phyloP scores from a whole-genome alignment of 129 eudicot species.

The Flaveria robusta region DNA sequence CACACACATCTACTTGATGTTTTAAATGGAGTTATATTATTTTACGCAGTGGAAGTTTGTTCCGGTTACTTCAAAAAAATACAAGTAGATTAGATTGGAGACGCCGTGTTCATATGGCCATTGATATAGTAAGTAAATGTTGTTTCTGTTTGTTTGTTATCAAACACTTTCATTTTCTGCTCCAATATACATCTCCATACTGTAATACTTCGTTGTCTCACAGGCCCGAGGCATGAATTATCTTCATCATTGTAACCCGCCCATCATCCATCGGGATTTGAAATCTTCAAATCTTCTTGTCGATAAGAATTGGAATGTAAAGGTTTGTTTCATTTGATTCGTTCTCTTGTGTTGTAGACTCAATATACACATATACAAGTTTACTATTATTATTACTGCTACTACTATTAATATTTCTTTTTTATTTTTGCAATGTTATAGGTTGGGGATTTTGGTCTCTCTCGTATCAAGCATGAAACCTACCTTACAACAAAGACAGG shows the following conservation, averaged over 20 bases:
- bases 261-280: conserved; percentile 87
- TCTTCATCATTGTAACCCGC: conserved; percentile 91
- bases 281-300: conserved; percentile 98
- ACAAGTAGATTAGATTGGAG: conserved; percentile 79
- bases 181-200: conserved; percentile 3
- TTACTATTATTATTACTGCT: background rate
- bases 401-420: background rate
- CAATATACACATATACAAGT: background rate
- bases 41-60: conserved; percentile 80
- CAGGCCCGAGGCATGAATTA: conserved; percentile 98
- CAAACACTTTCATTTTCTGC: background rate
- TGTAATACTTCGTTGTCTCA: conserved; percentile 21
- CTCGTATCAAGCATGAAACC: conserved; percentile 86
- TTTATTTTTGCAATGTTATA: conserved; percentile 30
- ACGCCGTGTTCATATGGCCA: conserved; percentile 91
- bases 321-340: conserved; percentile 49
- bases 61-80: conserved; percentile 72
- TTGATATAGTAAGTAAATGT: conserved; percentile 76
- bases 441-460: conserved; percentile 99
- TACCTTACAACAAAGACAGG: conserved; percentile 86
- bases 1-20: background rate
- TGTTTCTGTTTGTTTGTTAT: background rate
- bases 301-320: conserved; percentile 93
- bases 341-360: background rate
- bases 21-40: conserved; percentile 15